A percentile compares a stretch with the other conserved stretches of the same genome.
These are phyloP conservation scores for Candida khao-thaluensis DNA, from an alignment of 805 yeast genomes.

Conservation along the genomic window DNA sequence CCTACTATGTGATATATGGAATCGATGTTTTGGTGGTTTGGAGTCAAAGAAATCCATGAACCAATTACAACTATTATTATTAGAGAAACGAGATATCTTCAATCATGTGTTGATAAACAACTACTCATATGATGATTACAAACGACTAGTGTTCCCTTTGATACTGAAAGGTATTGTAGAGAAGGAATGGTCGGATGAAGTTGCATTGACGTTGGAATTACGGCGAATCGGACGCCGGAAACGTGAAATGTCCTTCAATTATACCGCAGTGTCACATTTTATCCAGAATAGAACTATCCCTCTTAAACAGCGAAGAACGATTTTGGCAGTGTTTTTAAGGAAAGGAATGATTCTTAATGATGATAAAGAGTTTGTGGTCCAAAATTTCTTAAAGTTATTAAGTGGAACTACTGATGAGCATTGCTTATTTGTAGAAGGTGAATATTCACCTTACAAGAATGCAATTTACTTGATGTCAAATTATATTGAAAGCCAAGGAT, in stretches of 20 bases:
- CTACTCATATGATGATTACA: constrained; percentile 24
- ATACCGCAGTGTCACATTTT: constrained; percentile 14
- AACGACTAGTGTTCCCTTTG: constrained; percentile 19
- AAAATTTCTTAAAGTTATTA: constrained; percentile 19
- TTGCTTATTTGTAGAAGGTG: constrained; percentile 18
- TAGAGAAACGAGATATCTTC: constrained; percentile 21
- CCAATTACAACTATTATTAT: constrained; percentile 18
- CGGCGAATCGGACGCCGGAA: neutral
- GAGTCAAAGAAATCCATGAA: constrained; percentile 4
- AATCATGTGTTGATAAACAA: constrained; percentile 29
- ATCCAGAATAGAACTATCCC: constrained; percentile 16
- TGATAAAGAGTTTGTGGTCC: constrained; percentile 16
- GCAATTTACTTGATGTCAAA: constrained; percentile 13
- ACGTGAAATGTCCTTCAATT: constrained; percentile 8
- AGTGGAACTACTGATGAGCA: constrained; percentile 20
- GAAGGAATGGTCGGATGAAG: constrained; percentile 23
- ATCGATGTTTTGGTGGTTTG: constrained; percentile 16
- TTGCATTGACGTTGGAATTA: constrained; percentile 25
- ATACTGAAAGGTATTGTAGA: constrained; percentile 2
- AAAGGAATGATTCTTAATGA: constrained; percentile 15
- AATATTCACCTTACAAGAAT: constrained; percentile 19
- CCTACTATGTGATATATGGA: constrained; percentile 24
- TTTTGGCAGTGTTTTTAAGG: constrained; percentile 18
- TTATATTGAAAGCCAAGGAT: neutral
- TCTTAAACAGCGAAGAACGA: constrained; percentile 19